These are phyloP conservation scores for Phaeophleospora eucalypticola DNA, from an alignment of 2,329 filamentous ascomycete species.

Conservation along the genomic window DNA sequence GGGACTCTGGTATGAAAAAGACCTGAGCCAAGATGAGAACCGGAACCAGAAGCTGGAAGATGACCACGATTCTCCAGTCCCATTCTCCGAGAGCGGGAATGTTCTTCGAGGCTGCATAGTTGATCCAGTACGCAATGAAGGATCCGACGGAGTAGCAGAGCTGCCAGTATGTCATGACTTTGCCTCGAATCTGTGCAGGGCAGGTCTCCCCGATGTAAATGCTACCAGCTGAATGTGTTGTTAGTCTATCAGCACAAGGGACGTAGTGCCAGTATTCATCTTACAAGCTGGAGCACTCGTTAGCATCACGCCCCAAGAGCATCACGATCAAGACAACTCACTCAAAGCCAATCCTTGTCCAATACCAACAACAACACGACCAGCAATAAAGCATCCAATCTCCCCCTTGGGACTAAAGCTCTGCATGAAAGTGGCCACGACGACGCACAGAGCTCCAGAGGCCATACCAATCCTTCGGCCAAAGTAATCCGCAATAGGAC, in stretches of 20 bases:
- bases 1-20: constrained; percentile 64
- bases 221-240: constrained; percentile 53
- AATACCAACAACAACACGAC: constrained; percentile 64
- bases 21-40: constrained; percentile 58
- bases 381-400: constrained; percentile 64
- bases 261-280: too few relatives aligned
- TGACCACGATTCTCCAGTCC: constrained; percentile 70
- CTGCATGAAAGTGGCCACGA: constrained; percentile 66
- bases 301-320: background rate
- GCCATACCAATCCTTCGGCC: constrained; percentile 61
- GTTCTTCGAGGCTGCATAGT: constrained; percentile 59
- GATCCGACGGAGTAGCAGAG: constrained; percentile 63
- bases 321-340: constrained; percentile 28
- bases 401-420: constrained; percentile 58
- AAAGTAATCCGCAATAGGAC: constrained; percentile 47
- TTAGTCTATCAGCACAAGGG: too few relatives aligned
- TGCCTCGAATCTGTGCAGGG: constrained; percentile 60
- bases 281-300: background rate
- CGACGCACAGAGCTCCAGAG: constrained; percentile 59
- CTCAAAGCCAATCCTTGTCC: constrained; percentile 65
- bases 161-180: constrained; percentile 68
- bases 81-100: constrained; percentile 55
- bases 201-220: constrained; percentile 69
- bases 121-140: constrained; percentile 64
- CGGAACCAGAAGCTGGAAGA: constrained; percentile 69